Base-by-base conservation (phyloP, 768 basidiomycete genomes). In the Cystobasidium onofrii region DNA sequence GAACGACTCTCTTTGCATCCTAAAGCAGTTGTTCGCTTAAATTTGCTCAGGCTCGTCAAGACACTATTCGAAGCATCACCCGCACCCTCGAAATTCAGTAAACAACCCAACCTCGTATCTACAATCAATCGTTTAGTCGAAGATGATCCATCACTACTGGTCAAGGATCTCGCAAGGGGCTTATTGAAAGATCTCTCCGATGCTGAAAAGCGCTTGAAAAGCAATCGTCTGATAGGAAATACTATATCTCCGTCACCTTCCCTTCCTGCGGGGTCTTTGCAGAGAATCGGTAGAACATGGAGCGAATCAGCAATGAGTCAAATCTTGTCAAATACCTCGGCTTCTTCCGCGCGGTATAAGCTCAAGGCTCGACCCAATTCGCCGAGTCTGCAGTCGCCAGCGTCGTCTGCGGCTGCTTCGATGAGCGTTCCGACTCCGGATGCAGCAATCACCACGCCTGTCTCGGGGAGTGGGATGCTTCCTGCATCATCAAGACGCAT, bases 21-120 rank as follows among this genome's bases (percentile, higher is more conserved):
- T 82, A 92, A 91, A 77, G 90, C 96, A 1, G 89, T 95, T 67
- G 90, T 96, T 15, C 88, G 92, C 60, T 86, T 97, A 44, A 95
- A 92, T 80, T 84, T 99, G 36, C 84, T 99, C 71, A 87, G 91
- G 60, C 87, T 98, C 73, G 84, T 95, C 54, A 86, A 88, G 73
- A 85, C 89, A 0, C 88, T 94, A 1, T 94, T 91, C 81, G 95
- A 99, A 75, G 33, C 76, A 15, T 54, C 73, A 15, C 4, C 46
- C 1, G 65, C 71, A 36, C 74, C 74, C 36, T 73, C 73, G 39
- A 73, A 69, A 25, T 61, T 75, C n/a, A 66, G 75, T 57, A 75
- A 66, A 39, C 63, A 76, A 39, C 75, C 76, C 3, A 50, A 63
- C n/a, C 69, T 78, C 31, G 20, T 65, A 0, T 55, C 62, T 1